Percentiles rank a stretch among this genome's conserved stretches.
phyloP scores from a whole-genome alignment of 169 alveolate genomes.

The Theileria sp. region DNA sequence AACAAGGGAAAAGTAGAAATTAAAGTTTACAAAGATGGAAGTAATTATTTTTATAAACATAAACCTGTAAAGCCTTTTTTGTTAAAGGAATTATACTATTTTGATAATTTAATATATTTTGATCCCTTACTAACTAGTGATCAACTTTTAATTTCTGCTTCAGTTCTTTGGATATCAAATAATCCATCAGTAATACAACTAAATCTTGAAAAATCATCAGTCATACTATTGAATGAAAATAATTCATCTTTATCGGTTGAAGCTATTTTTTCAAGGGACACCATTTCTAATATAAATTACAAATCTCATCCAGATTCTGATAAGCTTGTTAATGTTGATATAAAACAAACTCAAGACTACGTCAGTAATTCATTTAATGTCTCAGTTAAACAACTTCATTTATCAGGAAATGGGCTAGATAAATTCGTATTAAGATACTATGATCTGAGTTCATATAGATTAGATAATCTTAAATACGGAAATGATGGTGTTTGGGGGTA shows the following conservation, averaged over 20 bases:
- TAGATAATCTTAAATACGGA: background rate
- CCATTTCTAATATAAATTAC: background rate
- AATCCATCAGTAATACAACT: background rate
- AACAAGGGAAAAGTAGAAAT: background rate
- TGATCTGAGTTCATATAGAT: background rate
- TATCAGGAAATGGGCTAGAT: background rate
- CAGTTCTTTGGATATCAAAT: background rate
- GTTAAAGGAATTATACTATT: background rate
- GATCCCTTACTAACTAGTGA: background rate
- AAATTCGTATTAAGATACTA: background rate
- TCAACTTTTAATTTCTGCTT: background rate
- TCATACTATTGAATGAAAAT: slow-evolving; percentile 1
- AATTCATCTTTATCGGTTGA: background rate
- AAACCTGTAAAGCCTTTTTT: background rate
- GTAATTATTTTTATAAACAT: background rate
- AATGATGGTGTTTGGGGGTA: background rate
- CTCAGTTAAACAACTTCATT: background rate
- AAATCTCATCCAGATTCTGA: background rate
- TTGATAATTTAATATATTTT: background rate
- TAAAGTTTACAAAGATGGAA: background rate
- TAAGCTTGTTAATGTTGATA: background rate
- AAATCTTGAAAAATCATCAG: background rate
- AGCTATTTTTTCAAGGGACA: background rate
- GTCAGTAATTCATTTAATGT: background rate
- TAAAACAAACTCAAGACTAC: background rate